phyloP scores from a whole-genome alignment of 2,329 filamentous ascomycete species.

The Xylaria hypoxylon region DNA sequence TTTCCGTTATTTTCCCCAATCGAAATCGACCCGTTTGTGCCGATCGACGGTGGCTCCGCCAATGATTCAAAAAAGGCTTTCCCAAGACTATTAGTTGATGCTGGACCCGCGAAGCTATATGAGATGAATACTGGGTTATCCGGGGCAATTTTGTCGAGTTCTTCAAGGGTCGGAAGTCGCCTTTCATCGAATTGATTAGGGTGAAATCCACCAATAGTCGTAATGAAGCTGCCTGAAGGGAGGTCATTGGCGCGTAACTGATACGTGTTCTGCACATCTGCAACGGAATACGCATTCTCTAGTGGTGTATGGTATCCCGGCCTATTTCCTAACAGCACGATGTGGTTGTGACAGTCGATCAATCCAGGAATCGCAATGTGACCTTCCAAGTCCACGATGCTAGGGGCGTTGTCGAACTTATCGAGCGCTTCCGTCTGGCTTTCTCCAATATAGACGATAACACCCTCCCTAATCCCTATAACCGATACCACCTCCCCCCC shows the following conservation, averaged over 20 bases:
- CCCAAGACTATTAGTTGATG: constrained; percentile 46
- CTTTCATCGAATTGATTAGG: constrained; percentile 46
- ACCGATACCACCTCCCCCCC: constrained; percentile 37
- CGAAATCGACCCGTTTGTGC: constrained; percentile 42
- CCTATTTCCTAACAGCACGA: constrained; percentile 48
- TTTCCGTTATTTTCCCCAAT: constrained; percentile 44
- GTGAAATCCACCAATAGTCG: constrained; percentile 49
- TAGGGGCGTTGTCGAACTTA: constrained; percentile 29
- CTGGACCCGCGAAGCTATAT: constrained; percentile 43
- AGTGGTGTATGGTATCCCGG: constrained; percentile 48
- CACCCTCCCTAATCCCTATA: constrained; percentile 43
- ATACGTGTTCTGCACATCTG: constrained; percentile 43
- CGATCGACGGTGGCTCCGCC: constrained; percentile 29
- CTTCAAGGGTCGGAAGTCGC: constrained; percentile 45
- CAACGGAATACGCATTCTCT: constrained; percentile 46
- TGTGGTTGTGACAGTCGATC: constrained; percentile 49
- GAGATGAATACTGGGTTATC: constrained; percentile 45
- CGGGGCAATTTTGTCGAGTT: constrained; percentile 45
- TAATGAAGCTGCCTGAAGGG: constrained; percentile 43
- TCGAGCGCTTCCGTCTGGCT: constrained; percentile 37
- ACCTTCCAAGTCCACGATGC: constrained; percentile 42
- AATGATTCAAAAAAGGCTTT: constrained; percentile 41
- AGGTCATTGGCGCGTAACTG: constrained; percentile 33
- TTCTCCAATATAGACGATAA: constrained; percentile 46
- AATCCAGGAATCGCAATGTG: constrained; percentile 45